A percentile compares a stretch with the other conserved stretches of the same genome.
These are phyloP conservation scores for Ceratocystis papillata DNA, from an alignment of 2,329 filamentous ascomycete genomes.

Conservation along the genomic window DNA sequence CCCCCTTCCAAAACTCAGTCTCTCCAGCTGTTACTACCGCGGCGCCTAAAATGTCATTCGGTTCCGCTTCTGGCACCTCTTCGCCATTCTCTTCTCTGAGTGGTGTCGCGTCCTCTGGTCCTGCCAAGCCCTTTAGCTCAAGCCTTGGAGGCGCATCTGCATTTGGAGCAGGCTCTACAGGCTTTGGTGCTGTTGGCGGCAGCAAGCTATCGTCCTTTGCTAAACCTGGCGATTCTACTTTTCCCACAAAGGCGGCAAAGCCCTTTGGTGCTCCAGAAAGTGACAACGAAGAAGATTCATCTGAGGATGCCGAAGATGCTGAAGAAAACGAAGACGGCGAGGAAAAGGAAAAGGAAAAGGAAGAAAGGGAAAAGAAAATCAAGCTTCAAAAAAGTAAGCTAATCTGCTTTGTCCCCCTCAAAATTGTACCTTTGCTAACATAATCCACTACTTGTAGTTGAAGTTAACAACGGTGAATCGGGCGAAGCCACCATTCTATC, in stretches of 20 bases:
- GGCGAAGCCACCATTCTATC: conserved; percentile 65
- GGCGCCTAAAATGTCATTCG: conserved; percentile 42
- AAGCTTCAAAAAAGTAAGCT: conserved; percentile 59
- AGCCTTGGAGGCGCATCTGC: conserved; percentile 30
- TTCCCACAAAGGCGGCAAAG: conserved; percentile 49
- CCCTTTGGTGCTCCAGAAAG: conserved; percentile 69
- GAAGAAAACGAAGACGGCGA: conserved; percentile 42
- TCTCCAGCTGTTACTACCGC: conserved; percentile 13
- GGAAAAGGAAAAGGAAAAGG: conserved; percentile 44
- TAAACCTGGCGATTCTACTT: conserved; percentile 44
- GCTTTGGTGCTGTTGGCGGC: conserved; percentile 55
- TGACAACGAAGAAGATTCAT: conserved; percentile 43
- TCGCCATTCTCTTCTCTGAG: conserved; percentile 41
- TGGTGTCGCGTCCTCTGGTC: conserved; percentile 27
- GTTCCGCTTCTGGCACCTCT: conserved; percentile 30
- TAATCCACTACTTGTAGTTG: conserved; percentile 37
- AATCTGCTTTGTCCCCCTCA: not conserved
- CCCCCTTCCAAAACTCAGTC: conserved; percentile 29
- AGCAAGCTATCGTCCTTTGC: conserved; percentile 43
- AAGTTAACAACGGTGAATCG: conserved; percentile 76
- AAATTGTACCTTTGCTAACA: conserved; percentile 7
- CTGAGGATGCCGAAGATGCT: conserved; percentile 35
- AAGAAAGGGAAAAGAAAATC: conserved; percentile 33
- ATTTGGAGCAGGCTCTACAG: conserved; percentile 38
- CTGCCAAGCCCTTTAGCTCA: conserved; percentile 40